Conservation (phyloP, 1,139 yeast genomes). For the Pneumocystis canis region DNA sequence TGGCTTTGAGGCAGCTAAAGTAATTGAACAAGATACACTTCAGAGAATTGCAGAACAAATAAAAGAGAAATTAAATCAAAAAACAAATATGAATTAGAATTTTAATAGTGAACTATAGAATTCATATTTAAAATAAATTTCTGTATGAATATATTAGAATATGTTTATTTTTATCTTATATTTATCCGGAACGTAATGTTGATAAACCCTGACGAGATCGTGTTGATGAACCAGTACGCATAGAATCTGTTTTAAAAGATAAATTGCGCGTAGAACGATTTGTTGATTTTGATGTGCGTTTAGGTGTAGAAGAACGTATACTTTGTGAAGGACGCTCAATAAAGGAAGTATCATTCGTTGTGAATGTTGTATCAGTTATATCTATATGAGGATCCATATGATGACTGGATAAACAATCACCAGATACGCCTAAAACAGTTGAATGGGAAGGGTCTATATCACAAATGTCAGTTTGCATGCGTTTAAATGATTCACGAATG, state of each 20-base stretch:
- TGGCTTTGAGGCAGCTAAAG: constrained; percentile 82
- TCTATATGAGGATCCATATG: no score
- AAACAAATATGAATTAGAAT: not conserved
- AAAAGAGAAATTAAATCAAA: not conserved
- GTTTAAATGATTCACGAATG: constrained; percentile 9
- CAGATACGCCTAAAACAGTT: not conserved
- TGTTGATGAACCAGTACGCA: not conserved
- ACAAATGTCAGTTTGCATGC: not conserved
- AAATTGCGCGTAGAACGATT: not conserved
- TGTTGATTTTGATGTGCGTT: not conserved
- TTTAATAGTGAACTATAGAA: not conserved
- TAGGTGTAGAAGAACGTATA: not conserved
- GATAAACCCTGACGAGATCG: not conserved
- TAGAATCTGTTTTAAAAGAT: not conserved
- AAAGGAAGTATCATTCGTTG: constrained; percentile 14
- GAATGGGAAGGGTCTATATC: constrained; percentile 1
- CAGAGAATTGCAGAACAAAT: not conserved
- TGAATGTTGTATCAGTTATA: constrained; percentile 10
- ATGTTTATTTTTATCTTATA: no score
- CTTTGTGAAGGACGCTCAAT: constrained; percentile 9
- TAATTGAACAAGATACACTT: constrained; percentile 24
- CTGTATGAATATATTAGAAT: no score
- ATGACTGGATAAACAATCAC: not conserved
- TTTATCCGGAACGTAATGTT: no score
- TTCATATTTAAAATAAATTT: no score